Base-by-base conservation (phyloP, 345 rosid genomes). In the Cochlearia excelsa region DNA sequence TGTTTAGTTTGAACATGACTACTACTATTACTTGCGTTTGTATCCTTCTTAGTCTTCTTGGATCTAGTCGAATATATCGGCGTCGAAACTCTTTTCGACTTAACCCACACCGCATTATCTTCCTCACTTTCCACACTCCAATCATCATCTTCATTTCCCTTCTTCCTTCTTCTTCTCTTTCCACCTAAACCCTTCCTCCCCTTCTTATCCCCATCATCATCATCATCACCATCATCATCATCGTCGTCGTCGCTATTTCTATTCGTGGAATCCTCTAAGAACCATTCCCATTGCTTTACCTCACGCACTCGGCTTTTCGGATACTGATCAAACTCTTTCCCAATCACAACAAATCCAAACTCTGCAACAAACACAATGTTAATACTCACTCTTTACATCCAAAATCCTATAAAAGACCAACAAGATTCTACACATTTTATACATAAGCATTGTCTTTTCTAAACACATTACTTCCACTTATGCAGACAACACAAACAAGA, bases 311-410 rank as follows among this genome's bases (percentile, higher is more conserved):
- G 75, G 38, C 74, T 72, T 65, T 80, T 84, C 1, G 84, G 82
- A 35, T 82, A 85, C 37, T 59, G 75, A 67, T 87, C 87, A 74
- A 85, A 87, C 46, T 84, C 94, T 9, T 74, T 83, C 65, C 91
- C 96, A 30, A 81, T 76, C 56, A 82, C 83, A 43, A 90, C 78
- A 80, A 90, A 84, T 43, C 95, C 89, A 56, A 90, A 87, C 74
- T 84, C 95, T 90, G 84, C 79, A 79, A 41, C 42, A 16, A 40
- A 40, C 48, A 76, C 46, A 50, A 6, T 27, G 27, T 0, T 53
- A 4, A 59, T 54, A 38, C 11, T 51, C 52, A 40, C 8, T 29
- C 66, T 45, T 23, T 16, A 16, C 23, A 16, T 16, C 23, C 23
- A 16, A 16, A 16, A 16, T 16, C 23, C 23, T 16, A 16, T 16